Evolutionary conservation across 371 early-diverging fungal species (phyloP).

Genomic region (Gilbertella persicaria): DNA sequence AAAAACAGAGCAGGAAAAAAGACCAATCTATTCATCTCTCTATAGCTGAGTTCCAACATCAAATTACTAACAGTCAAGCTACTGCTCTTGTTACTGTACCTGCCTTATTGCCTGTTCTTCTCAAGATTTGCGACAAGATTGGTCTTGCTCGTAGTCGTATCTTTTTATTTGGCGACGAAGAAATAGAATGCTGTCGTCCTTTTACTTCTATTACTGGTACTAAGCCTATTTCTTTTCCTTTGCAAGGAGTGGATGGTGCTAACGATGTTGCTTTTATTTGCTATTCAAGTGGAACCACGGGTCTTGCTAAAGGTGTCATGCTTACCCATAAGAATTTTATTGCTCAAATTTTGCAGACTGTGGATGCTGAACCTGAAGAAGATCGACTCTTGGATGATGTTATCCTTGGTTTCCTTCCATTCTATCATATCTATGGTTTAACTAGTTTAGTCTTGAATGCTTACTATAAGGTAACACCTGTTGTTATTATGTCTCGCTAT

Average conservation of each 20-base stretch:
- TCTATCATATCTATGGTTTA: constrained; percentile 84
- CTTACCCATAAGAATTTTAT: constrained; percentile 35
- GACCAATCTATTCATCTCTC: not conserved
- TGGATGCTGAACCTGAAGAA: constrained; percentile 21
- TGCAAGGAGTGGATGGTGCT: constrained; percentile 24
- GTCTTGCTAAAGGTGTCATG: constrained; percentile 60
- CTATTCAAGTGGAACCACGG: constrained; percentile 91
- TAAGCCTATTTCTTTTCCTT: constrained; percentile 17
- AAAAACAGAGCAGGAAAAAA: not conserved
- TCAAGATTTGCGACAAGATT: constrained; percentile 13
- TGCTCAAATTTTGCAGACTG: constrained; percentile 29
- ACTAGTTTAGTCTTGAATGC: constrained; percentile 31
- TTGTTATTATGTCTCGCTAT: constrained; percentile 69
- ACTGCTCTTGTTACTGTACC: constrained; percentile 24
- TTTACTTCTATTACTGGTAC: constrained; percentile 7
- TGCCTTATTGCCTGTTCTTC: constrained; percentile 19
- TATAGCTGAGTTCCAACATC: constrained; percentile 25
- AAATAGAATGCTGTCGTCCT: constrained; percentile 9
- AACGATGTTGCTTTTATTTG: constrained; percentile 77
- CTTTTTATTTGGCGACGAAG: constrained; percentile 23
- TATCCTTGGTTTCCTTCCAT: constrained; percentile 74
- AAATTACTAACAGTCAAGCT: constrained; percentile 16
- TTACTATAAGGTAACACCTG: constrained; percentile 36
- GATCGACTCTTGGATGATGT: constrained; percentile 28
- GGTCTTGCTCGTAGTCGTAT: constrained; percentile 14